Base-by-base conservation (phyloP, 163 green algal species). In the Chlamydomonas reinhardtii region DNA sequence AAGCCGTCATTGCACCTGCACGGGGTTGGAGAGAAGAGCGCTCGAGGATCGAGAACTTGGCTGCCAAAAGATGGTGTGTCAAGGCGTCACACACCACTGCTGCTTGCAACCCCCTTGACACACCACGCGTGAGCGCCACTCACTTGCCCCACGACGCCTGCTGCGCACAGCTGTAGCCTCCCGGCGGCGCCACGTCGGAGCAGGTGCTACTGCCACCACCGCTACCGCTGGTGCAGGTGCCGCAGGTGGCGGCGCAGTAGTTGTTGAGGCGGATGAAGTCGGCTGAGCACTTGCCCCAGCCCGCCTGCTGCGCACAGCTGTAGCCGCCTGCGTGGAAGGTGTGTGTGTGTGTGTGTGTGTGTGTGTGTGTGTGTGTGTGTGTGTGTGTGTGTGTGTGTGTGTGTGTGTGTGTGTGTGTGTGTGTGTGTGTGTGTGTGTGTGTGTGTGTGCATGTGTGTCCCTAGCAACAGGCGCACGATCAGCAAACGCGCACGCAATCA, bases 251-350 rank as follows among this genome's bases (percentile, higher is more conserved):
- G 25, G 71, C 62, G 59, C 89, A 92, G 74, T 84, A 92, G 35
- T 75, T 79, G 31, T 62, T 75, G 27, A 65, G 31, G 15, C 32
- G 37, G 64, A 93, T 83, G 73, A 89, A 93, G 56, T 43, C 37
- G 12, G 72, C 83, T 8, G 14, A 35, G 88, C 90, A 93, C 66
- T 90, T 81, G 39, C 90, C 91, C 90, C 90, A 94, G 0, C 29
- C 56, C 48, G 85, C 87, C 76, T 94, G 91, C 84, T 93, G 87
- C 3, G 72, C 78, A 54, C 91, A 94, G 29, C 35, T 91, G 82
- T 88, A 90, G 64, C 83, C 90, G 61, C 92, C 91, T 73, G 54
- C 68, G 17, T n/a, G n/a, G n/a, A n/a, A n/a, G n/a, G 35, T 17
- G 65, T 22, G 29, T 22, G 65, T 22, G 65, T 22, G 11, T 4